phyloP scores from a whole-genome alignment of 345 rosid species.

The Turritis glabra region DNA sequence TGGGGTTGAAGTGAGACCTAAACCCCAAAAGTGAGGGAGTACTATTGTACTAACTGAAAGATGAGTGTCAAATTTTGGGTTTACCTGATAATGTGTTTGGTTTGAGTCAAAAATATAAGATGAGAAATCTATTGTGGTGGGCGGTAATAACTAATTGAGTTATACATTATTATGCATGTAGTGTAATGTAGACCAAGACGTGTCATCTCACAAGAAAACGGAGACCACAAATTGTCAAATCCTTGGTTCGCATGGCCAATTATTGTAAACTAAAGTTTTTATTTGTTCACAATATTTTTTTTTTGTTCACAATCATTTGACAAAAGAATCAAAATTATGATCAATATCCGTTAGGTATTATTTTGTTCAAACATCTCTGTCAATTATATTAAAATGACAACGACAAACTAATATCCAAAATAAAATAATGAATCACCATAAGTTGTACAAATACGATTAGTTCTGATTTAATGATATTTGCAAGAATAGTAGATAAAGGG shows the following conservation, averaged over 20 bases:
- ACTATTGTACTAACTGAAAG: not conserved
- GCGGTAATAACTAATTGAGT: not conserved
- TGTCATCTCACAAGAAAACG: not conserved
- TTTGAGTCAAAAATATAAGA: not conserved
- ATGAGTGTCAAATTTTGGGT: constrained; percentile 1
- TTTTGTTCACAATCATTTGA: too few species aligned
- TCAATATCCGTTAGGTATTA: too few species aligned
- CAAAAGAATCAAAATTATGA: not conserved
- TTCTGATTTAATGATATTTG: not conserved
- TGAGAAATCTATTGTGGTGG: not conserved
- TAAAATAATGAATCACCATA: not conserved
- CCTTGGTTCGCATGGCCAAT: not conserved
- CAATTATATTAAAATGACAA: not conserved
- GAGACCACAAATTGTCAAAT: not conserved
- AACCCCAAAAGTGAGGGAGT: constrained; percentile 6
- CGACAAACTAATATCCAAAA: not conserved
- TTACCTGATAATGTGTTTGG: not conserved
- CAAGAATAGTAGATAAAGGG: not conserved
- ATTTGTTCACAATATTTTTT: too few species aligned
- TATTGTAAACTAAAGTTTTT: not conserved
- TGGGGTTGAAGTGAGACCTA: constrained; percentile 80
- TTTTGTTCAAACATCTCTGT: constrained; percentile 1
- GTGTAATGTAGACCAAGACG: not conserved
- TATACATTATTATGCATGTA: not conserved
- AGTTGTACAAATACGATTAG: not conserved